These are phyloP conservation scores for Talaromyces atroroseus DNA, from an alignment of 2,329 filamentous ascomycete genomes.

Conservation along the genomic window DNA sequence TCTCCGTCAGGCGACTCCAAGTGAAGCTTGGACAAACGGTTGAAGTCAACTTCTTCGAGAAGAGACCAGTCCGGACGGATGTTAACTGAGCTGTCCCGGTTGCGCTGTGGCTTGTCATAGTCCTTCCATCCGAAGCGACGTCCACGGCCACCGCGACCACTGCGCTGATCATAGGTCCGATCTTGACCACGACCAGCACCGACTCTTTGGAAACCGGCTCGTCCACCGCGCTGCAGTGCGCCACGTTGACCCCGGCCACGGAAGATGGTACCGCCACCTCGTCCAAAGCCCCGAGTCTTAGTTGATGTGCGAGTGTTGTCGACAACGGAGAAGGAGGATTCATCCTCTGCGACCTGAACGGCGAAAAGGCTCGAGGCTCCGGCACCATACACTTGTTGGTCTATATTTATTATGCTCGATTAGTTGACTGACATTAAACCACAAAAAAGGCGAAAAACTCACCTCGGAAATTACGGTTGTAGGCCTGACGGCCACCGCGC, in stretches of 20 bases:
- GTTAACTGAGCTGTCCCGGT: constrained; percentile 91
- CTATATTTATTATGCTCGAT: constrained; percentile 42
- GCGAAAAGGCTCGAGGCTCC: constrained; percentile 83
- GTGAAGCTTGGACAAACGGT: constrained; percentile 89
- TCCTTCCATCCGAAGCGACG: constrained; percentile 98
- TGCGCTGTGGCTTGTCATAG: constrained; percentile 94
- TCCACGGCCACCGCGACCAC: constrained; percentile 60
- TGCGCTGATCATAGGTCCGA: constrained; percentile 65
- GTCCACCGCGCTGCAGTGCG: constrained; percentile 63
- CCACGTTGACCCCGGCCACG: constrained; percentile 72
- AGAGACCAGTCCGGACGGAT: constrained; percentile 94
- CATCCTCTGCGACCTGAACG: constrained; percentile 87
- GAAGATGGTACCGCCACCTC: constrained; percentile 85
- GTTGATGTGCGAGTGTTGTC: constrained; percentile 85
- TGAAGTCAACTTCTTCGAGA: constrained; percentile 98
- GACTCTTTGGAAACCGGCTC: constrained; percentile 68
- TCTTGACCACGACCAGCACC: constrained; percentile 63
- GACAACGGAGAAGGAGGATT: constrained; percentile 95
- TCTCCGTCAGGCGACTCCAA: constrained; percentile 91
- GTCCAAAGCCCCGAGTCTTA: constrained; percentile 74
- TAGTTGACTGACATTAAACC: constrained; percentile 11
- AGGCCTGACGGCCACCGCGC: constrained; percentile 76
- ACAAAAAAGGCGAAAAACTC: constrained; percentile 19
- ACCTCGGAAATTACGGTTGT: constrained; percentile 93
- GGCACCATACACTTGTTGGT: constrained; percentile 94